Conservation (phyloP, 2,329 filamentous ascomycete genomes). For the Curvularia hawaiiensis region DNA sequence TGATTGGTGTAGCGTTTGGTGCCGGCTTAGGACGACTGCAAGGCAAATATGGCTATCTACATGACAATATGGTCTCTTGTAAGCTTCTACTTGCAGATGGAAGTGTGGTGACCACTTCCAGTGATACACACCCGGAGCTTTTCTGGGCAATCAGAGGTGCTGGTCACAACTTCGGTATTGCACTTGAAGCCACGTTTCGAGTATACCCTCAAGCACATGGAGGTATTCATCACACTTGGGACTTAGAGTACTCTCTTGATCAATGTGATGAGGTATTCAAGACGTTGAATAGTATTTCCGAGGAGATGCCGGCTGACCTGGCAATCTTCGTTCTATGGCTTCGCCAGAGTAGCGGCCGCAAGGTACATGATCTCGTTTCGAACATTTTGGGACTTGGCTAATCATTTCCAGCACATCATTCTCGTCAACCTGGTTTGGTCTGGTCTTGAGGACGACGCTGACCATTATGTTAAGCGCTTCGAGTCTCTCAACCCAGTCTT, state of each 20-base stretch:
- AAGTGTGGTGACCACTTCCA: not conserved
- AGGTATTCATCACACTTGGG: slow-evolving; percentile 11
- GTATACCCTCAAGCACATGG: slow-evolving; percentile 8
- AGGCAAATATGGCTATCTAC: slow-evolving; percentile 12
- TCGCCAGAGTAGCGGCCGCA: slow-evolving; percentile 8
- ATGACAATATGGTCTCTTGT: slow-evolving; percentile 11
- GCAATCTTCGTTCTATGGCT: slow-evolving; percentile 12
- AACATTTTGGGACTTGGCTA: not conserved
- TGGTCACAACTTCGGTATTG: slow-evolving; percentile 10
- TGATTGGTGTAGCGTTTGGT: slow-evolving; percentile 11
- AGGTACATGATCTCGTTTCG: not conserved
- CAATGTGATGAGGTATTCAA: slow-evolving; percentile 8
- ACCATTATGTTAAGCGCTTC: slow-evolving; percentile 7
- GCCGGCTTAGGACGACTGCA: slow-evolving; percentile 11
- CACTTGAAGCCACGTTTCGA: slow-evolving; percentile 8
- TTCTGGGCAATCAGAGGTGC: slow-evolving; percentile 9
- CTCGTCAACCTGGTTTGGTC: slow-evolving; percentile 11
- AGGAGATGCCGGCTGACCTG: slow-evolving; percentile 6
- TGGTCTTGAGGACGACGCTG: not conserved
- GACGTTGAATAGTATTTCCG: slow-evolving; percentile 9
- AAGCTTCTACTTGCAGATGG: slow-evolving; percentile 8
- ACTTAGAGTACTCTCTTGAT: slow-evolving; percentile 8
- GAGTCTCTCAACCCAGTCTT: slow-evolving; percentile 6
- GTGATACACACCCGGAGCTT: not conserved
- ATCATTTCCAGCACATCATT: slow-evolving; percentile 3